Evolutionary conservation across 2,329 filamentous ascomycete species (phyloP).

Genomic region (Aspergillus candidus): DNA sequence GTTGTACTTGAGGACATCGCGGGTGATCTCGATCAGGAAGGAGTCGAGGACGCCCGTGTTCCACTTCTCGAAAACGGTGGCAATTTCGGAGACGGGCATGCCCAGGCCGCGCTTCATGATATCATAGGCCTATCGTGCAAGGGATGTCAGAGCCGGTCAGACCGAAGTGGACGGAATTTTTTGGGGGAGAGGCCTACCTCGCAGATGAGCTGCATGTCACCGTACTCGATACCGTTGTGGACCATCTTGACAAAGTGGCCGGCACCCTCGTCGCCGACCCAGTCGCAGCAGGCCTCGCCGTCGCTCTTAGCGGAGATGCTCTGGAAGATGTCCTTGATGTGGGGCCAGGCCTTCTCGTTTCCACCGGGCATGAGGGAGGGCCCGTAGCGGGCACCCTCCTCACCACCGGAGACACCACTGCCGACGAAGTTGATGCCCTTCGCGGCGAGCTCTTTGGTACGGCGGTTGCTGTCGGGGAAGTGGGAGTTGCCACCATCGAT

Average conservation of each 20-base stretch:
- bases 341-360: constrained; percentile 94
- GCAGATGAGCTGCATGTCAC: constrained; percentile 99
- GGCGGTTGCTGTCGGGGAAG: constrained; percentile 98
- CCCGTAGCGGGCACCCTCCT: constrained; percentile 97
- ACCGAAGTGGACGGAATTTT: not conserved
- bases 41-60: constrained; percentile 98
- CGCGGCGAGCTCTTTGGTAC: constrained; percentile 73
- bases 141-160: not conserved
- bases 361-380: constrained; percentile 98
- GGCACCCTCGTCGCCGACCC: constrained; percentile 98
- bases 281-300: constrained; percentile 96
- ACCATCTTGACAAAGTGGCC: constrained; percentile 99
- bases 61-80: constrained; percentile 90
- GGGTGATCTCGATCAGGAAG: constrained; percentile 98
- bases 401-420: constrained; percentile 95
- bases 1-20: constrained; percentile 97
- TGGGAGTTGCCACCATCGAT: constrained; percentile 99
- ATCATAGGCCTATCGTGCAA: constrained; percentile 73
- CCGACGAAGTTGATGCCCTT: constrained; percentile 97
- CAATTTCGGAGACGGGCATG: constrained; percentile 86
- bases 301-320: constrained; percentile 96
- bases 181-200: constrained; percentile 58
- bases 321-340: constrained; percentile 99
- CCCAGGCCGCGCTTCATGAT: constrained; percentile 98
- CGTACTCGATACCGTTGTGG: constrained; percentile 99